Percentiles rank a stretch among this genome's conserved stretches.
Evolutionary conservation across 177 flowering plant species (phyloP).

Genomic region (Telopea speciosissima): DNA sequence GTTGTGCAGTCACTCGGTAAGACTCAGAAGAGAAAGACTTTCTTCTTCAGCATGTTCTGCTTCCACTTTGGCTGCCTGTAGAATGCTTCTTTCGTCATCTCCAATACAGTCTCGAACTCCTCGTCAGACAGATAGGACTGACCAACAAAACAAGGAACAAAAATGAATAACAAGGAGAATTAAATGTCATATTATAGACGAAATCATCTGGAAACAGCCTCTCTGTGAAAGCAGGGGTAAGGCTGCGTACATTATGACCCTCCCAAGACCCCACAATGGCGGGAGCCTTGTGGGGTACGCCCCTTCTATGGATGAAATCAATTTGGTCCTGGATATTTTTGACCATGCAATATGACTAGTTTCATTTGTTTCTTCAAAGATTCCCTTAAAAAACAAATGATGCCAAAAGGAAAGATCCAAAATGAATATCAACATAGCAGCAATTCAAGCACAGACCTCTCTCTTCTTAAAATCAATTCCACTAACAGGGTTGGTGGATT

Average conservation of each 20-base stretch:
- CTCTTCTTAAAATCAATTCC: conserved; percentile 86
- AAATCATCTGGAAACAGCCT: too few species aligned
- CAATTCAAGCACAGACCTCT: conserved; percentile 48
- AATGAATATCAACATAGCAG: neutral
- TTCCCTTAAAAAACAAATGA: neutral
- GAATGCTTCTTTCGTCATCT: conserved; percentile 77
- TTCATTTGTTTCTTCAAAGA: neutral
- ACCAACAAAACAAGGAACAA: conserved; percentile 3
- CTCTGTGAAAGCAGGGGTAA: too few species aligned
- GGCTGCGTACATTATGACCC: too few species aligned
- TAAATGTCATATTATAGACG: neutral
- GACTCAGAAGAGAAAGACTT: conserved; percentile 67
- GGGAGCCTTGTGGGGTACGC: too few species aligned
- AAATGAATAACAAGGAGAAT: neutral
- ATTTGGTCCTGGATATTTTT: neutral
- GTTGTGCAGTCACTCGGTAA: conserved; percentile 7
- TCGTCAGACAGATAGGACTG: conserved; percentile 81
- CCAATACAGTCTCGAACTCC: conserved; percentile 63
- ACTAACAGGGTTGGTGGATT: conserved; percentile 74
- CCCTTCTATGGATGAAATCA: too few species aligned
- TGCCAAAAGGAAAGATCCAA: too few species aligned
- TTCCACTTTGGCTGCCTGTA: conserved; percentile 85
- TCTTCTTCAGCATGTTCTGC: conserved; percentile 91
- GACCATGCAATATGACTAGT: neutral
- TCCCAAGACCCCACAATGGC: too few species aligned